Evolutionary conservation across 2,329 filamentous ascomycete genomes (phyloP), one percentile per base, ranked within the genome.

Genomic region (Colletotrichum phormii): DNA sequence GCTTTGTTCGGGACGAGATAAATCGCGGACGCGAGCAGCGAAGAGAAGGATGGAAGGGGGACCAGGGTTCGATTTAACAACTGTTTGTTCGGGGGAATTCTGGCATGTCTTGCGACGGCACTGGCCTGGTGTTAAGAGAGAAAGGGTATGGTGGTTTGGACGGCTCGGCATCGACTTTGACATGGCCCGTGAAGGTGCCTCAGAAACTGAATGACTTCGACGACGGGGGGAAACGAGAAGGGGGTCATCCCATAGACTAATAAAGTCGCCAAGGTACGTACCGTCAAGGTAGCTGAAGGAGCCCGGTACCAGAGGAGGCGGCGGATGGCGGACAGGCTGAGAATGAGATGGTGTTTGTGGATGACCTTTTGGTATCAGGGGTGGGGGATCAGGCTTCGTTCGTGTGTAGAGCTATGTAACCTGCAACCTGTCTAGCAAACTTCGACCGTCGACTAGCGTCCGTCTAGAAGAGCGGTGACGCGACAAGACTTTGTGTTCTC

Each of bases 141-240:
- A 69, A 69, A 68, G 65, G 51, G 37, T 33, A 66, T 54, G 65
- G 64, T 46, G 59, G 64, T 68, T 55, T 69, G 24, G 8, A n/a
- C 9, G 12, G n/a, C 59, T 42, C 35, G 60, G 42, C 42, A 35
- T 46, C 63, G 29, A 59, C 49, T 29, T 24, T 51, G 57, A 58
- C 57, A 42, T 33, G 49, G 13, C 63, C 64, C 54, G 37, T 49
- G 29, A 63, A 55, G 58, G 57, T 35, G 53, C 33, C n/a, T 49
- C 63, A 29, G 35, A 12, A 37, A 18, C 37, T 51, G 31, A 57
- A 72, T 31, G 57, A 51, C 24, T 57, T 71, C 64, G 35, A 35
- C 7, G 24, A 68, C 57, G 57, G 62, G 42, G 42, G 68, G 57
- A 31, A 68, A 68, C 37, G 26, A 33, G 22, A 33, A 51, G 18